phyloP scores from a whole-genome alignment of 2,329 filamentous ascomycete genomes.

The Immersiporthe knoxdaviesiana region DNA sequence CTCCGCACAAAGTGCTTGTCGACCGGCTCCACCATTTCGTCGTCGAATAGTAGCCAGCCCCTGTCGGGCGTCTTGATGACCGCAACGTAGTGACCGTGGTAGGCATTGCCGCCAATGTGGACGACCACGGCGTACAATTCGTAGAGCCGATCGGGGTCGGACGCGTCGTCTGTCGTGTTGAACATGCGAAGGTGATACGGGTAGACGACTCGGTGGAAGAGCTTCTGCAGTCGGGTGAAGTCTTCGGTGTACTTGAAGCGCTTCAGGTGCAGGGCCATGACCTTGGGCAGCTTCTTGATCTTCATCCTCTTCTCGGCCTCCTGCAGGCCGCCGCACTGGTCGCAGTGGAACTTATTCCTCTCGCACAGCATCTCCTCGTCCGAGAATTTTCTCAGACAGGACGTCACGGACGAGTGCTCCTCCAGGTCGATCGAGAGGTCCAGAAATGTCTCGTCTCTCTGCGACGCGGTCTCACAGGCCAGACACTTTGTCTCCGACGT shows the following conservation, averaged over 20 bases:
- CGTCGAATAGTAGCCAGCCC: slow-evolving; percentile 95
- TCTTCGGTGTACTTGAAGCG: slow-evolving; percentile 99
- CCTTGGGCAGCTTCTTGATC: slow-evolving; percentile 90
- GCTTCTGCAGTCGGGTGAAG: slow-evolving; percentile 87
- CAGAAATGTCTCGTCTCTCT: slow-evolving; percentile 92
- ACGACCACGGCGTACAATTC: slow-evolving; percentile 97
- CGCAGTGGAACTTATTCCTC: slow-evolving; percentile 98
- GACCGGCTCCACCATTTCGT: slow-evolving; percentile 97
- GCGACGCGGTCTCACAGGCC: slow-evolving; percentile 93
- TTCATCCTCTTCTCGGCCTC: slow-evolving; percentile 99
- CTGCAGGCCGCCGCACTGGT: slow-evolving; percentile 93
- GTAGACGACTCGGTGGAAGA: slow-evolving; percentile 96
- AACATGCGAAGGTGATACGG: slow-evolving; percentile 96
- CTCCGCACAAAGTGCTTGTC: slow-evolving; percentile 95
- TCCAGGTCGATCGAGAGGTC: slow-evolving; percentile 96
- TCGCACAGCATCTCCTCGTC: slow-evolving; percentile 99
- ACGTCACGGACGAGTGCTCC: slow-evolving; percentile 93
- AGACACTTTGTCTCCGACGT: slow-evolving; percentile 96
- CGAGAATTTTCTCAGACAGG: slow-evolving; percentile 93
- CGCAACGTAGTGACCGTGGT: slow-evolving; percentile 96
- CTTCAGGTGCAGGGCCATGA: slow-evolving; percentile 91
- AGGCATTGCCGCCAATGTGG: slow-evolving; percentile 94
- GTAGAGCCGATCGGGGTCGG: slow-evolving; percentile 91
- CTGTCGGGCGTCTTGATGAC: slow-evolving; percentile 97
- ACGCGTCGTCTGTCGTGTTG: slow-evolving; percentile 94